phyloP scores from a whole-genome alignment of 2,329 filamentous ascomycete species.

The Exserohilum rostratum region DNA sequence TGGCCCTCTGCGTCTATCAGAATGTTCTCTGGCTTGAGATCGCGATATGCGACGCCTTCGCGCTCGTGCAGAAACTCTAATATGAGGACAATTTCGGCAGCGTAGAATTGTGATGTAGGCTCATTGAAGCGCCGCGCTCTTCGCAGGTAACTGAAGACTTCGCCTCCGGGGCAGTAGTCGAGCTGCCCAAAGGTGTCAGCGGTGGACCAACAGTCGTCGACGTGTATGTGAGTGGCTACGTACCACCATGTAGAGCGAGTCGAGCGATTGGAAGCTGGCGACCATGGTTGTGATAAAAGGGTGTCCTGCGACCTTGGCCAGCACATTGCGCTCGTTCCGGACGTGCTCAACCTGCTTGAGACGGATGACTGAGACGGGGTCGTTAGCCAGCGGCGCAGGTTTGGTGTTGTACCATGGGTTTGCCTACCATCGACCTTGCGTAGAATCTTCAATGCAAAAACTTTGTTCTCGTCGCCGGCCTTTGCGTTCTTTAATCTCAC shows the following conservation, averaged over 20 bases:
- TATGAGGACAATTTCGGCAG: conserved; percentile 81
- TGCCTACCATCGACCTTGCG: conserved; percentile 62
- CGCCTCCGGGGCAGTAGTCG: conserved; percentile 82
- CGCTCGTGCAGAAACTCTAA: conserved; percentile 81
- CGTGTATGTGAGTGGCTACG: conserved; percentile 22
- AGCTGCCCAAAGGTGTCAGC: conserved; percentile 55
- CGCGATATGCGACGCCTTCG: conserved; percentile 80
- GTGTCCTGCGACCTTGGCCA: conserved; percentile 77
- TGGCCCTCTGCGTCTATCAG: conserved; percentile 78
- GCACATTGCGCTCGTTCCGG: conserved; percentile 79
- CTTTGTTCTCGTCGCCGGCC: conserved; percentile 63
- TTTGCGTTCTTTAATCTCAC: conserved; percentile 65
- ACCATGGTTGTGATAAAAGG: conserved; percentile 83
- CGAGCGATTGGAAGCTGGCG: conserved; percentile 78
- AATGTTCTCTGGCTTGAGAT: conserved; percentile 83
- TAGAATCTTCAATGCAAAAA: conserved; percentile 83
- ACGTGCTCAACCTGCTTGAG: conserved; percentile 89
- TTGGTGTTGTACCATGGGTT: not conserved
- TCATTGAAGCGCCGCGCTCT: conserved; percentile 81
- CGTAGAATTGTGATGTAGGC: conserved; percentile 78
- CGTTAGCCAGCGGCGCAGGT: conserved; percentile 25
- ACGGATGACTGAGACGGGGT: conserved; percentile 65
- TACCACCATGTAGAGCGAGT: conserved; percentile 79
- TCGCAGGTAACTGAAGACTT: conserved; percentile 83
- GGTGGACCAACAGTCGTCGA: not conserved